Evolutionary conservation across 129 eudicot species (phyloP).

Genomic region (Logfia minima): DNA sequence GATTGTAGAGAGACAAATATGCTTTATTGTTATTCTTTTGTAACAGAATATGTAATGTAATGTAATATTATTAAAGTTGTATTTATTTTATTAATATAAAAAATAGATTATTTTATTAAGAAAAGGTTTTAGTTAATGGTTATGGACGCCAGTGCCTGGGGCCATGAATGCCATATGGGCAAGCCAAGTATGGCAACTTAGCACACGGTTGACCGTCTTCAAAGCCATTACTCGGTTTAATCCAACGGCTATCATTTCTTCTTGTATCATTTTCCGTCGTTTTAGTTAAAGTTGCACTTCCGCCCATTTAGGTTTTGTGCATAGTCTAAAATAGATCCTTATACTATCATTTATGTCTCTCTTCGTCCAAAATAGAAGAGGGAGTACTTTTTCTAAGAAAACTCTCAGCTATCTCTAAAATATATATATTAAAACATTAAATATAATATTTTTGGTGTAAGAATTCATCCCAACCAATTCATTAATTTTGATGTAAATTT

Average conservation of each 20-base stretch:
- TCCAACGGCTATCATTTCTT: conserved; percentile 20
- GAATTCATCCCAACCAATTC: no score
- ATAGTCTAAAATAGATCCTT: background rate
- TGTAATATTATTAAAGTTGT: background rate
- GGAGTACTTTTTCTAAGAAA: background rate
- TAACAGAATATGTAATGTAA: background rate
- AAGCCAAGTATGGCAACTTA: conserved; percentile 12
- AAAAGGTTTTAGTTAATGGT: background rate
- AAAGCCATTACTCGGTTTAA: conserved; percentile 22
- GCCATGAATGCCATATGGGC: conserved; percentile 2
- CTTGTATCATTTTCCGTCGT: background rate
- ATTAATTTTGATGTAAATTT: no score
- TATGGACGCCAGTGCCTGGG: background rate
- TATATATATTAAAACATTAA: no score
- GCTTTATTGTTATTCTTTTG: background rate
- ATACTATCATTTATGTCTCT: background rate
- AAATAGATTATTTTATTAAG: background rate
- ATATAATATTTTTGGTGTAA: no score
- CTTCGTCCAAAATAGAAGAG: background rate
- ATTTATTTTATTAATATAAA: background rate
- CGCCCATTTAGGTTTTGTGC: conserved; percentile 9
- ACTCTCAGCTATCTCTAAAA: no score
- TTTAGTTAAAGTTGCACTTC: background rate
- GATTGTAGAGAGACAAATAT: background rate
- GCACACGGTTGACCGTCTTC: conserved; percentile 26